Conservation (phyloP, 805 yeast genomes). For the Suhomyces sp. region DNA sequence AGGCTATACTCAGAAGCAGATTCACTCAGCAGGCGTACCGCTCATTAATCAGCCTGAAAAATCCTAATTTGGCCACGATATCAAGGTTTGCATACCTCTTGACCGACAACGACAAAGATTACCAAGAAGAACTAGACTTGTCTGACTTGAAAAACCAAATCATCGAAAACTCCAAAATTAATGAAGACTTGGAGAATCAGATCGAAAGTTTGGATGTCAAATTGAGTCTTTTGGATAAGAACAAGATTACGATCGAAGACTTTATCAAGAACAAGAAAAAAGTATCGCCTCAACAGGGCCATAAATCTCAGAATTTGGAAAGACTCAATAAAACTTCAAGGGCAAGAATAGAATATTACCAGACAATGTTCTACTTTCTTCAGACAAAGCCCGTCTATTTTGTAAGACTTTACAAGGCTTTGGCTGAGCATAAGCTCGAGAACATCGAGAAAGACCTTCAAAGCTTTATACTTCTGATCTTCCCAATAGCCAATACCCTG, state of each 20-base stretch:
- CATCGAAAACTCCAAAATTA: constrained; percentile 62
- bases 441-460: constrained; percentile 18
- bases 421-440: constrained; percentile 11
- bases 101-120: constrained; percentile 69
- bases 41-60: constrained; percentile 61
- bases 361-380: constrained; percentile 71
- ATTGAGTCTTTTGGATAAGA: constrained; percentile 71
- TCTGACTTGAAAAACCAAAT: constrained; percentile 67
- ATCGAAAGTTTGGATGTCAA: constrained; percentile 77
- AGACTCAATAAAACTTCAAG: constrained; percentile 40
- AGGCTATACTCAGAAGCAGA: constrained; percentile 66
- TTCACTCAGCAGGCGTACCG: constrained; percentile 71
- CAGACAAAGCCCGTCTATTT: constrained; percentile 83
- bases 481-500: constrained; percentile 29
- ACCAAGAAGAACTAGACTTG: constrained; percentile 68
- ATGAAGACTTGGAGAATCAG: constrained; percentile 69
- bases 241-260: constrained; percentile 76
- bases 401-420: constrained; percentile 47
- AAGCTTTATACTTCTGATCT: constrained; percentile 21
- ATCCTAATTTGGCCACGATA: constrained; percentile 78
- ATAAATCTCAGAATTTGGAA: constrained; percentile 24
- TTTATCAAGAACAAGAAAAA: constrained; percentile 46
- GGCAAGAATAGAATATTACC: constrained; percentile 63
- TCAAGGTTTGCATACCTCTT: constrained; percentile 72
- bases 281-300: constrained; percentile 16